Evolutionary conservation across 2,329 filamentous ascomycete genomes (phyloP).

Genomic region (Claviceps lovelessii): DNA sequence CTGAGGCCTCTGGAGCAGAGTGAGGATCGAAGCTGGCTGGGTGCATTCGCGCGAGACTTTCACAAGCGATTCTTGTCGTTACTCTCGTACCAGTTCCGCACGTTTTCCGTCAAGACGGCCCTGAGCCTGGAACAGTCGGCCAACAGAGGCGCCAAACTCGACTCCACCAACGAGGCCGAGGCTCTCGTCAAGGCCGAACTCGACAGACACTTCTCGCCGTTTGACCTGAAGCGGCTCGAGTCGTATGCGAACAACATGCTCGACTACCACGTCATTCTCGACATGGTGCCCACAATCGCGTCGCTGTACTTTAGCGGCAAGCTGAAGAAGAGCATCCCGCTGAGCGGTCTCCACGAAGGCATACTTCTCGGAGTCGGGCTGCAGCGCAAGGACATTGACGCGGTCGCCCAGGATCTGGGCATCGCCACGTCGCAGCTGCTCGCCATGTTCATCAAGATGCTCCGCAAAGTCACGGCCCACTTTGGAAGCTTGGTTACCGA

Average conservation of each 20-base stretch:
- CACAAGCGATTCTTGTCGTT: slow-evolving; percentile 84
- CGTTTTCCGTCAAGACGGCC: slow-evolving; percentile 63
- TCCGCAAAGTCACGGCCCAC: slow-evolving; percentile 70
- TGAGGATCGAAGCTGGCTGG: slow-evolving; percentile 70
- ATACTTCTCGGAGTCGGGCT: slow-evolving; percentile 83
- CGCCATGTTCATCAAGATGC: slow-evolving; percentile 94
- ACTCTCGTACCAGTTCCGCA: slow-evolving; percentile 81
- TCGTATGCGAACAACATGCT: slow-evolving; percentile 94
- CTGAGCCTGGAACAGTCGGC: slow-evolving; percentile 83
- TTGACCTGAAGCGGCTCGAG: slow-evolving; percentile 87
- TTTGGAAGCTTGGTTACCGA: slow-evolving; percentile 63
- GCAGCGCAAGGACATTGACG: slow-evolving; percentile 76
- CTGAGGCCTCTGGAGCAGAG: slow-evolving; percentile 58
- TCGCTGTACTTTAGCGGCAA: slow-evolving; percentile 72
- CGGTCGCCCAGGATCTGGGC: slow-evolving; percentile 62
- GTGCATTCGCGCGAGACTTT: slow-evolving; percentile 84
- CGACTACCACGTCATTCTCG: slow-evolving; percentile 93
- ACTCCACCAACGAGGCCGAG: slow-evolving; percentile 29
- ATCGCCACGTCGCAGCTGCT: slow-evolving; percentile 66
- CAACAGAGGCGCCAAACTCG: slow-evolving; percentile 53
- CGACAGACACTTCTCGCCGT: slow-evolving; percentile 68
- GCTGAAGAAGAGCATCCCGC: slow-evolving; percentile 49
- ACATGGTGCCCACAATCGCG: slow-evolving; percentile 74
- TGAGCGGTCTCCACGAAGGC: slow-evolving; percentile 71
- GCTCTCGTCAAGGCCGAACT: slow-evolving; percentile 61